phyloP scores from a whole-genome alignment of 192 early-diverging fungal species.

The Coemansia sp. region DNA sequence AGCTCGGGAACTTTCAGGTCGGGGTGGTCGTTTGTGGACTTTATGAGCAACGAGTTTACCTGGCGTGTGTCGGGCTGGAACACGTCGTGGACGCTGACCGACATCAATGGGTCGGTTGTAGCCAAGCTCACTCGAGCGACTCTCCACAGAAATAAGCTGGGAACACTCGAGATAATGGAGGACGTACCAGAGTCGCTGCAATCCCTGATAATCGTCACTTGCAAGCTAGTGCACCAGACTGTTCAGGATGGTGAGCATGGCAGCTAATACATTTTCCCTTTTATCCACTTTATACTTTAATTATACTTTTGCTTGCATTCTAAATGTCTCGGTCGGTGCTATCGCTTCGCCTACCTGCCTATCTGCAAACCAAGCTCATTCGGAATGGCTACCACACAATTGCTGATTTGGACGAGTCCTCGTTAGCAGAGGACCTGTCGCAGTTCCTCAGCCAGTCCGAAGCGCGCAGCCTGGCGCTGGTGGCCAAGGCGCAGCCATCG shows the following conservation, averaged over 20 bases:
- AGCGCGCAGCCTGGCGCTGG: not conserved
- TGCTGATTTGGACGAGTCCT: conserved; percentile 17
- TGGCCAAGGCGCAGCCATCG: not conserved
- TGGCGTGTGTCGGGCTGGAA: conserved; percentile 6
- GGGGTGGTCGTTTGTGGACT: conserved; percentile 27
- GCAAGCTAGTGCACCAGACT: conserved; percentile 13
- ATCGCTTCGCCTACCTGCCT: conserved; percentile 14
- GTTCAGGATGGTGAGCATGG: not conserved
- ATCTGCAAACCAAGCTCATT: conserved; percentile 7
- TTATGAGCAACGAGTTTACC: conserved; percentile 14
- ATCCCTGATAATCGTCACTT: conserved; percentile 4
- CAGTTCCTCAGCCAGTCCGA: conserved; percentile 2
- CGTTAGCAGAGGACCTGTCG: not conserved
- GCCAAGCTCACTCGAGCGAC: conserved; percentile 2
- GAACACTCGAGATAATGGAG: conserved; percentile 6
- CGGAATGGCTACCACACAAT: conserved; percentile 20
- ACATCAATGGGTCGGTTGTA: conserved; percentile 4
- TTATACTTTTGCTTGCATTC: not conserved
- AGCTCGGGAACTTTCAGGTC: not conserved
- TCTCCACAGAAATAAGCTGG: not conserved
- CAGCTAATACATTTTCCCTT: not conserved
- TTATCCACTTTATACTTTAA: not conserved
- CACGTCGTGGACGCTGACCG: conserved; percentile 5
- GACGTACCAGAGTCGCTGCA: conserved; percentile 9
- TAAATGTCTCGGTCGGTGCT: conserved; percentile 22